phyloP scores from a whole-genome alignment of 352 stramenopile genomes.

The Globisporangium megalacanthum region DNA sequence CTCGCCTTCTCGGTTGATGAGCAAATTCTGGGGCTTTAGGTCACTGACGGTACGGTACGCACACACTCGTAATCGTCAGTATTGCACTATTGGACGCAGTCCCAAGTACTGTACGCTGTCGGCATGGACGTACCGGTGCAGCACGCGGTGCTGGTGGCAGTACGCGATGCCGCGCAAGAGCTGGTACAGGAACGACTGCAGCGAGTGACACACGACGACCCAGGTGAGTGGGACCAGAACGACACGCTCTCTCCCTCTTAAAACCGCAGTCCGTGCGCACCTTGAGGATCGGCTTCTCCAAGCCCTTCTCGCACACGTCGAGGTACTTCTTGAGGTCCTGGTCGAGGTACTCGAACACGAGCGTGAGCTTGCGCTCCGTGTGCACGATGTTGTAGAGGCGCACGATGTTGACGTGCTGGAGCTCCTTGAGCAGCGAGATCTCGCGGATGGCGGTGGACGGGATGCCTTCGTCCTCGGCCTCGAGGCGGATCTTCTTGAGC shows the following conservation, averaged over 20 bases:
- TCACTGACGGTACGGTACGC: conserved; percentile 89
- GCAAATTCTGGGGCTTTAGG: conserved; percentile 98
- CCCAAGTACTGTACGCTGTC: neutral
- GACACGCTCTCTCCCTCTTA: neutral
- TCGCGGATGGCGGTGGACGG: conserved; percentile 98
- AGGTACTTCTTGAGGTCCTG: conserved; percentile 99
- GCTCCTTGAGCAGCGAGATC: conserved; percentile 97
- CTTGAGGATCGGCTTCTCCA: conserved; percentile 91
- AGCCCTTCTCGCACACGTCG: conserved; percentile 96
- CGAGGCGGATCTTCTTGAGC: conserved; percentile 94
- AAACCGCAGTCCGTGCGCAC: conserved; percentile 12
- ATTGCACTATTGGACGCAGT: too few species aligned
- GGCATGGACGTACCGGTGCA: conserved; percentile 77
- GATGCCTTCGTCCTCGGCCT: conserved; percentile 98
- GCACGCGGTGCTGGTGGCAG: conserved; percentile 97
- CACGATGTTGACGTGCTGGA: conserved; percentile 98
- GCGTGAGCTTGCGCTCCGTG: conserved; percentile 97
- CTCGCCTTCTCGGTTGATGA: conserved; percentile 97
- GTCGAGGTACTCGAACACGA: conserved; percentile 99
- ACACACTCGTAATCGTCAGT: neutral
- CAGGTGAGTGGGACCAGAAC: neutral
- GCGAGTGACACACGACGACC: neutral
- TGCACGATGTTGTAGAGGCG: conserved; percentile 99
- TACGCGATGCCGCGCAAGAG: conserved; percentile 98
- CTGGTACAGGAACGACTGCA: conserved; percentile 97